Base-by-base conservation (phyloP, 345 rosid species). In the Brassica incana region DNA sequence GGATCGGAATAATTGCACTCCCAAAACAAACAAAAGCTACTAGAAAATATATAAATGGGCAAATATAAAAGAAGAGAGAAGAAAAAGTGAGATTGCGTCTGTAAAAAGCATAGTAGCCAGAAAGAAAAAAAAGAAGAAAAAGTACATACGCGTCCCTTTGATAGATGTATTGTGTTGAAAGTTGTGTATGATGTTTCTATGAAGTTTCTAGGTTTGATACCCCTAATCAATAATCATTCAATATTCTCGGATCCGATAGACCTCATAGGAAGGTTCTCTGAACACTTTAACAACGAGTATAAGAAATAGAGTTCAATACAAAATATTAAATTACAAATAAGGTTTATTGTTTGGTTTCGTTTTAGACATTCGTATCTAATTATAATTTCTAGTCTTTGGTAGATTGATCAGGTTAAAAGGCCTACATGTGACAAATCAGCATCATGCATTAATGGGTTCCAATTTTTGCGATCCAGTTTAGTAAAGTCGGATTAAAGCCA, bases 1-100 rank as follows among this genome's bases (percentile, higher is more conserved):
- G 50, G 71, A 79, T 61, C 78, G 60, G 60, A 79, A 79, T 74
- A 35, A 79, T 78, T 59, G 61, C 69, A 74, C 56, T 62, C 65
- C 3, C 27, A 29, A 74, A 74, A 27, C 25, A 67, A 73, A 79
- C 64, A 74, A 50, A 74, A 25, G 14, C 3, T 61, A 33, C 1
- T 43, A 60, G 15, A 68, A 61, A 68, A 23, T 25, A 29, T 60
- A 43, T 43, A 40, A 9, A 40, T 40, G 45, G 11, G 50, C 14
- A 43, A 43, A 35, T 6, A 35, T 29, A 38, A 43, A 43, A 43
- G 50, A 43, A 43, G 4, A 43, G 7, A 29, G 5, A 8, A 45
- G 18, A 71, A 43, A 73, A 73, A 60, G 78, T 68, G 69, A 68
- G 78, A 68, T 74, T 10, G 45, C 68, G 69, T 66, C 43, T 6